Evolutionary conservation across 2,329 filamentous ascomycete species (phyloP).

Genomic region (Fusarium transvaalense): DNA sequence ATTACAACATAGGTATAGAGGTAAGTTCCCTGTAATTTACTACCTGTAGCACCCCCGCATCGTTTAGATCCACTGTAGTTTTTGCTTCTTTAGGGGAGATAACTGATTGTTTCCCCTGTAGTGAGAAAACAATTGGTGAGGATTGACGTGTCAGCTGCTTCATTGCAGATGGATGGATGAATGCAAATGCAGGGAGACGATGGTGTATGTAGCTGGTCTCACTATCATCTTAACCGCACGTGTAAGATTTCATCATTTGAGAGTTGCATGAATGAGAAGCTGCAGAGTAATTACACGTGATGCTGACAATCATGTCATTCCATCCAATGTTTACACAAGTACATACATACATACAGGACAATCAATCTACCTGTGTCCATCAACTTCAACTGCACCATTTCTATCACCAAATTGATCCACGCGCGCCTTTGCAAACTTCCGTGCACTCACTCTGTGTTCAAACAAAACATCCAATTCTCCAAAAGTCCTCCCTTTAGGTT

Average conservation of each 20-base stretch:
- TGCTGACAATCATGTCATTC: neutral
- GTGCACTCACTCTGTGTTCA: conserved; percentile 57
- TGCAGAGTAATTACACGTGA: conserved; percentile 1
- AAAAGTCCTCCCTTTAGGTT: conserved; percentile 65
- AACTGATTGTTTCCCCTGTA: conserved; percentile 7
- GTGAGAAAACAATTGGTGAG: neutral
- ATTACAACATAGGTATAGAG: too few relatives aligned
- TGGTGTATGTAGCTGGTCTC: neutral
- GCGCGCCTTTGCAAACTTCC: conserved; percentile 53
- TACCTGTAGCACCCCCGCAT: conserved; percentile 1
- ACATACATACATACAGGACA: neutral
- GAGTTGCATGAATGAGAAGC: neutral
- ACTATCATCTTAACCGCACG: neutral
- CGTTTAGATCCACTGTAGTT: neutral
- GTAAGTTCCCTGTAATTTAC: neutral
- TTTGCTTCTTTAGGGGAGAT: neutral
- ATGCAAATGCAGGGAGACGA: neutral
- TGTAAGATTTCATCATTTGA: conserved; percentile 1
- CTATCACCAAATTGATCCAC: conserved; percentile 40
- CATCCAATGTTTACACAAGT: neutral
- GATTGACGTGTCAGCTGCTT: conserved; percentile 6
- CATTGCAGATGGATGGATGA: too few relatives aligned
- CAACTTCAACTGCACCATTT: conserved; percentile 37
- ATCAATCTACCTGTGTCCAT: conserved; percentile 1
- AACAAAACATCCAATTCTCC: conserved; percentile 70